These are phyloP conservation scores for Globisporangium okanoganense DNA, from an alignment of 352 stramenopile genomes.

Conservation along the genomic window DNA sequence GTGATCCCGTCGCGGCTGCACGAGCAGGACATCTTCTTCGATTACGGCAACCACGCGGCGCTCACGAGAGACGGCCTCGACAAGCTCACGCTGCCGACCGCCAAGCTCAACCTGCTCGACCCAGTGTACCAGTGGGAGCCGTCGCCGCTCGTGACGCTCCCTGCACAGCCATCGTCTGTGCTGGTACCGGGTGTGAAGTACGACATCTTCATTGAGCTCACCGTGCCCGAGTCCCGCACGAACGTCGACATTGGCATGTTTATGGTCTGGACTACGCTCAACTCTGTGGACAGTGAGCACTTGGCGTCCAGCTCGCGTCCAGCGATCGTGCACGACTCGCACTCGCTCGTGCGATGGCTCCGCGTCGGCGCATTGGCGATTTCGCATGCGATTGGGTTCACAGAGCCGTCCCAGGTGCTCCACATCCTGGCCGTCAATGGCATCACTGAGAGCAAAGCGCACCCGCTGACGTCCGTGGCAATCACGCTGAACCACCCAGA, in stretches of 20 bases:
- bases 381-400: conserved; percentile 49
- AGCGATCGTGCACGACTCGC: conserved; percentile 57
- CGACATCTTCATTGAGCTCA: conserved; percentile 74
- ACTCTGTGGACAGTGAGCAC: conserved; percentile 21
- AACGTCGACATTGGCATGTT: conserved; percentile 79
- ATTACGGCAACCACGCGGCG: conserved; percentile 60
- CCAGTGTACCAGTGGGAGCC: conserved; percentile 54
- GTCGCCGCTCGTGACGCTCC: conserved; percentile 25
- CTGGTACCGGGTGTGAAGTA: conserved; percentile 71
- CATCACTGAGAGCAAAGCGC: conserved; percentile 47
- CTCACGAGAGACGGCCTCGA: conserved; percentile 15
- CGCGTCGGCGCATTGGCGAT: conserved; percentile 43
- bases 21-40: conserved; percentile 71
- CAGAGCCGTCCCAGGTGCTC: conserved; percentile 51
- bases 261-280: conserved; percentile 60
- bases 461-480: conserved; percentile 45
- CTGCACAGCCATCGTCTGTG: conserved; percentile 20
- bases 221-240: conserved; percentile 48
- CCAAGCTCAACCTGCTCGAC: conserved; percentile 52
- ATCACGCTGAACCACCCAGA: conserved; percentile 63
- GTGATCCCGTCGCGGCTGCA: conserved; percentile 75
- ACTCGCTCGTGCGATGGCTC: conserved; percentile 51
- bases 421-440: conserved; percentile 63
- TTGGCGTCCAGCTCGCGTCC: conserved; percentile 51
- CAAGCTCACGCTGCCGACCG: conserved; percentile 38